phyloP scores from a whole-genome alignment of 805 yeast species.

The Isabelozyma heimii region DNA sequence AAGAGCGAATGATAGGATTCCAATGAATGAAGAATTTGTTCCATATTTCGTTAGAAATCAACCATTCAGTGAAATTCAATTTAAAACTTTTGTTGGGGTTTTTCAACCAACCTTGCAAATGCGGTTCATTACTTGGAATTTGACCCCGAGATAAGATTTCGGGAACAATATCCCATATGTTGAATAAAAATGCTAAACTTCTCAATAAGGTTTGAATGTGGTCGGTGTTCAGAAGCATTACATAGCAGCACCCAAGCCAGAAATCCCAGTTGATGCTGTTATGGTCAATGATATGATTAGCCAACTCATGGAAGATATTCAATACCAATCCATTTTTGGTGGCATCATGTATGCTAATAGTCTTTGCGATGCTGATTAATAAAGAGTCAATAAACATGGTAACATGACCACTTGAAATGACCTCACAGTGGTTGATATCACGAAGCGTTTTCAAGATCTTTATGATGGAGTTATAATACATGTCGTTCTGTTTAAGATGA shows the following conservation, averaged over 20 bases:
- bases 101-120: conserved; percentile 35
- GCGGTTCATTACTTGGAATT: conserved; percentile 3
- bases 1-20: conserved; percentile 73
- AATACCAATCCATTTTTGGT: conserved; percentile 38
- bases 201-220: conserved; percentile 62
- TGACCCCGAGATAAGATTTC: conserved; percentile 16
- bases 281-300: conserved; percentile 26
- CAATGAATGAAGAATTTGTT: conserved; percentile 66
- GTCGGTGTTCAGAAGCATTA: conserved; percentile 57
- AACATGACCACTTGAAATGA: conserved; percentile 11
- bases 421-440: conserved; percentile 24
- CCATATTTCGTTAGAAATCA: conserved; percentile 53
- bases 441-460: conserved; percentile 39
- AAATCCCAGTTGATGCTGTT: conserved; percentile 64
- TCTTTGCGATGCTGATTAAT: conserved; percentile 31
- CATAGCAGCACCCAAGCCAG: conserved; percentile 61
- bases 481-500: conserved; percentile 24
- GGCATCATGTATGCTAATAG: conserved; percentile 35
- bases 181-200: conserved; percentile 63
- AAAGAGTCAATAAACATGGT: conserved; percentile 28
- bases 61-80: conserved; percentile 51
- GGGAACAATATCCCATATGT: conserved; percentile 72
- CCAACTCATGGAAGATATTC: conserved; percentile 39
- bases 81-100: conserved; percentile 41
- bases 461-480: conserved; percentile 37